Evolutionary conservation across 1,284 basidiomycete genomes (phyloP).

Genomic region (Albatrellus sp.): DNA sequence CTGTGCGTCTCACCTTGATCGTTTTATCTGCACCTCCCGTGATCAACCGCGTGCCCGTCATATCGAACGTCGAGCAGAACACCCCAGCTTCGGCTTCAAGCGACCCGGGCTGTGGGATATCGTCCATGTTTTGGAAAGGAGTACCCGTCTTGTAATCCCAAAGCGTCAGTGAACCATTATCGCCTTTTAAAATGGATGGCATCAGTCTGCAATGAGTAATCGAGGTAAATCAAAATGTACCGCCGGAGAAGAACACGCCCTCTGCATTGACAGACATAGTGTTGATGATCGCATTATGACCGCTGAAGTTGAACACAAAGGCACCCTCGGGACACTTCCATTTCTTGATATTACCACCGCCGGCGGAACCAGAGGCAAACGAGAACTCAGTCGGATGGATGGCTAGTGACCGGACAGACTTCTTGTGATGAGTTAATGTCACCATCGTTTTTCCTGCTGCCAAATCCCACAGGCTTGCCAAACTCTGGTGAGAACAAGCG

Average conservation of each 20-base stretch:
- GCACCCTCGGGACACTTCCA: conserved; percentile 97
- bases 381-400: conserved; percentile 94
- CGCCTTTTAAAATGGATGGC: conserved; percentile 33
- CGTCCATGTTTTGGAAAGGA: conserved; percentile 90
- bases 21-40: conserved; percentile 98
- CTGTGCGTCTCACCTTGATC: conserved; percentile 56
- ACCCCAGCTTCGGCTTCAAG: conserved; percentile 92
- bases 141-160: conserved; percentile 95
- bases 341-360: conserved; percentile 98
- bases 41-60: conserved; percentile 89
- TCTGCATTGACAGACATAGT: conserved; percentile 90
- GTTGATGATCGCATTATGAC: conserved; percentile 97
- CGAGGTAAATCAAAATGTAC: conserved; percentile 28
- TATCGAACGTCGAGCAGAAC: conserved; percentile 94
- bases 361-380: conserved; percentile 90
- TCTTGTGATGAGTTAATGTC: conserved; percentile 97
- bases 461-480: conserved; percentile 84
- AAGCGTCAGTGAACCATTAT: conserved; percentile 80
- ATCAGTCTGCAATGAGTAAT: neutral
- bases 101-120: conserved; percentile 93
- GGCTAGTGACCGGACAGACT: conserved; percentile 87
- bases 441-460: conserved; percentile 95
- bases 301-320: conserved; percentile 92
- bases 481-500: too few relatives aligned
- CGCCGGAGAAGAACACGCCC: conserved; percentile 94